Conservation (phyloP, 2,329 filamentous ascomycete species). For the Neurospora crassa region DNA sequence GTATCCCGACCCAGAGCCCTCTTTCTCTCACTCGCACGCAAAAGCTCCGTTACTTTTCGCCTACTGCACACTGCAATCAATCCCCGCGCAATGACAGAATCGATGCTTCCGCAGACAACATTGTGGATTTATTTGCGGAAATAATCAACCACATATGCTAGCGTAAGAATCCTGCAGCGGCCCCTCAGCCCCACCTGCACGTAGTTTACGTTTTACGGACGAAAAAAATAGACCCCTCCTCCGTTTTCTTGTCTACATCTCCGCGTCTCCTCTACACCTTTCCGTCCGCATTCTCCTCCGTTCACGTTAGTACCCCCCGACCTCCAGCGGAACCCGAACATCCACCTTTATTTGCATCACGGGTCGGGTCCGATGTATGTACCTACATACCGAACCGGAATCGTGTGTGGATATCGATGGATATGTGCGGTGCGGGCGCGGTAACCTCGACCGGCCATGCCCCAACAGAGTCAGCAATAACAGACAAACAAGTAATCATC, state of each 20-base stretch:
- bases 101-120: background rate
- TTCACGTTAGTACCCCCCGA: background rate
- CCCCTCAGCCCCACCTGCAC: background rate
- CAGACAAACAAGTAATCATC: background rate
- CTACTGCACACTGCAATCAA: background rate
- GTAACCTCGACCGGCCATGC: background rate
- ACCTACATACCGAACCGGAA: background rate
- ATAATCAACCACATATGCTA: background rate
- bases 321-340: background rate
- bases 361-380: background rate
- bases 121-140: background rate
- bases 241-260: background rate
- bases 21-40: background rate
- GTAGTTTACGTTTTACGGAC: background rate
- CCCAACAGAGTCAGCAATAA: background rate
- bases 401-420: background rate
- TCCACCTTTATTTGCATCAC: background rate
- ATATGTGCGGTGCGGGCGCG: background rate
- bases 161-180: background rate
- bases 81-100: background rate
- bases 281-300: background rate
- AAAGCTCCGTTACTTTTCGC: background rate
- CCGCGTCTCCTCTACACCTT: background rate
- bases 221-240: background rate
- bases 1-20: background rate